These are phyloP conservation scores for Teunomyces funiuensis DNA, from an alignment of 805 yeast genomes.

Conservation along the genomic window DNA sequence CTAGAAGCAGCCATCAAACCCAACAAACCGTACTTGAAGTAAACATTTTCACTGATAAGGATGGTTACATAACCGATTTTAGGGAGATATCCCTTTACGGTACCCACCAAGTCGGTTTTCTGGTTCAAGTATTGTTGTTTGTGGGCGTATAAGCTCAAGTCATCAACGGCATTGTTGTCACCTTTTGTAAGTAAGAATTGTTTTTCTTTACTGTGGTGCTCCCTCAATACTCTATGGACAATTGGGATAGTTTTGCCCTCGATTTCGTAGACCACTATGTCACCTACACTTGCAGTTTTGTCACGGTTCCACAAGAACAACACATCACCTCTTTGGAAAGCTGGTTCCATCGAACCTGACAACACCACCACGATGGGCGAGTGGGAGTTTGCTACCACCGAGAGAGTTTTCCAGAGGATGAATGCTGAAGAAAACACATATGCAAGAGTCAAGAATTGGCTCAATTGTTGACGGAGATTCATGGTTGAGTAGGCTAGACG, in stretches of 20 bases:
- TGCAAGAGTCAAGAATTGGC: conserved; percentile 69
- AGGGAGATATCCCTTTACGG: conserved; percentile 92
- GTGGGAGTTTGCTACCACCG: conserved; percentile 74
- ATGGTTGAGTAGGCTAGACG: conserved; percentile 31
- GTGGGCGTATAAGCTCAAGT: conserved; percentile 77
- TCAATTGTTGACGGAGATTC: conserved; percentile 60
- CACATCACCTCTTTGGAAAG: conserved; percentile 96
- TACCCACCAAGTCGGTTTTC: conserved; percentile 77
- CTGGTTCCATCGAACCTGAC: conserved; percentile 99
- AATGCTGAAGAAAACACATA: conserved; percentile 86
- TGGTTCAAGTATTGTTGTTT: conserved; percentile 76
- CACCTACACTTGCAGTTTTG: conserved; percentile 70
- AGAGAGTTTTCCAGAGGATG: conserved; percentile 85
- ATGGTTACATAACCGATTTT: conserved; percentile 88
- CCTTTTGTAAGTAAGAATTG: conserved; percentile 90
- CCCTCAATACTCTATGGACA: conserved; percentile 90
- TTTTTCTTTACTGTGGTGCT: conserved; percentile 59
- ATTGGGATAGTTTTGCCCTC: conserved; percentile 84
- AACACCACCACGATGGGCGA: conserved; percentile 96
- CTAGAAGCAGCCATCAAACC: conserved; percentile 74
- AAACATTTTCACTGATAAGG: conserved; percentile 82
- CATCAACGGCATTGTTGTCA: conserved; percentile 92
- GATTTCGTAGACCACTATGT: conserved; percentile 88
- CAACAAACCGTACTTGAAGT: conserved; percentile 74
- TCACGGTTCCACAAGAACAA: conserved; percentile 89